Evolutionary conservation across 305 asterid genomes (phyloP), one percentile per base, ranked within the genome.

Genomic region (Solanum chacoense): DNA sequence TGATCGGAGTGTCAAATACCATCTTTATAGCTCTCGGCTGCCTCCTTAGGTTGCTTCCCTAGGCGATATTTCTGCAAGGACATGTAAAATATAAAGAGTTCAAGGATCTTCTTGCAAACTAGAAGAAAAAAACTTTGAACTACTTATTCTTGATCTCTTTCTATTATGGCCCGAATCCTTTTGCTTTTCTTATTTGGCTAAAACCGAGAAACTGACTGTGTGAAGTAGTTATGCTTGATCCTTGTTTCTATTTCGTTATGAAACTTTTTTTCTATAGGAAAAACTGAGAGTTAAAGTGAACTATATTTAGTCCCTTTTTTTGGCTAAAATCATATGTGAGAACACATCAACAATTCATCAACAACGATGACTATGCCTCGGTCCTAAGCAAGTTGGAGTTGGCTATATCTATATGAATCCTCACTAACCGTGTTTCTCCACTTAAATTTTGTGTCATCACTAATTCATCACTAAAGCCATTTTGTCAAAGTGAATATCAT

Each of bases 11-110:
- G 74, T 50, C 87, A 83, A 50, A 40, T 91, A 92, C 94, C 94
- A 75, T 92, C 94, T 87, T 91, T 92, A 71, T 92, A 91, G 92
- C 89, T 92, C 31, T 92, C 94, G 87, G 92, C 74, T 84, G 87
- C 74, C 88, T 92, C 94, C 89, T 89, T 91, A 35, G 93, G 88
- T 89, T 92, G 94, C 93, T 89, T 92, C 73, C 94, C 94, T 38
- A 92, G 72, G 87, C 94, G 94, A 91, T 89, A 91, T 90, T 92
- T 89, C 90, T 89, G 90, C 78, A 85, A 89, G 32, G 40, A 85
- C 7, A 89, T 50, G 63, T 8, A 77, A 76, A 38, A 42, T 40
- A 84, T 31, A 22, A 84, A 55, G 45, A 84, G 45, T n/a, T 84
- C 87, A 84, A 55, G n/a, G 50, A 12, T 55, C 42, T 84, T 45